A percentile compares a stretch with the other conserved stretches of the same genome.
These are phyloP conservation scores for Clavaria fumosa DNA, from an alignment of 768 basidiomycete genomes.

Conservation along the genomic window DNA sequence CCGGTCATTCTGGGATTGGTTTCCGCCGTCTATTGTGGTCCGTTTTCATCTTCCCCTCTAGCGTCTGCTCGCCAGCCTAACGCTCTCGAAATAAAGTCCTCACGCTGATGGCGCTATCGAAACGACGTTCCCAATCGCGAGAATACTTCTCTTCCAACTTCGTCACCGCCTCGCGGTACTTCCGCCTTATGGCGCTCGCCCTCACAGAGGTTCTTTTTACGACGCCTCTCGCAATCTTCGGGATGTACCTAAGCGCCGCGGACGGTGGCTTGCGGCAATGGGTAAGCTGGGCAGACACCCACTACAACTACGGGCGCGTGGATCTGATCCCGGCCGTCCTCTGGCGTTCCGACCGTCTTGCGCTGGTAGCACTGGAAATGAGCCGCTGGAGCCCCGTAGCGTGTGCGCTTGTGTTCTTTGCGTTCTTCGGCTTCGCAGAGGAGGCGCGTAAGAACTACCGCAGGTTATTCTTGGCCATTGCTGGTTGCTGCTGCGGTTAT, in stretches of 20 bases:
- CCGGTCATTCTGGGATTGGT: slow-evolving; percentile 15
- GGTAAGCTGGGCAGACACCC: slow-evolving; percentile 34
- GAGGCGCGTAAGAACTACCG: slow-evolving; percentile 14
- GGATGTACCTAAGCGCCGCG: slow-evolving; percentile 22
- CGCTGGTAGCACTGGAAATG: slow-evolving; percentile 17
- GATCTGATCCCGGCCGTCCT: slow-evolving; percentile 19
- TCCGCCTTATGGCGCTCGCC: slow-evolving; percentile 6
- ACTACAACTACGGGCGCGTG: slow-evolving; percentile 31
- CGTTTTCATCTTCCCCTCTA: background rate
- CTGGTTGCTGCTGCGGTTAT: background rate
- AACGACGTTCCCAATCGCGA: slow-evolving; percentile 6
- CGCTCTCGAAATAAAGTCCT: slow-evolving; percentile 6
- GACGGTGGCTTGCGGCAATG: slow-evolving; percentile 24
- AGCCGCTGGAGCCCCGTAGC: slow-evolving; percentile 26
- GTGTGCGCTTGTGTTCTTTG: slow-evolving; percentile 25
- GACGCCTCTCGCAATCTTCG: slow-evolving; percentile 20
- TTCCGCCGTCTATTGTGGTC: slow-evolving; percentile 14
- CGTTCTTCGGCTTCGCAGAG: slow-evolving; percentile 30
- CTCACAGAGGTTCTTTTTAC: slow-evolving; percentile 12
- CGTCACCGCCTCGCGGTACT: slow-evolving; percentile 1
- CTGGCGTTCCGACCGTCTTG: slow-evolving; percentile 20
- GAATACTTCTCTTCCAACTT: slow-evolving; percentile 12
- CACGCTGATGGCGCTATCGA: slow-evolving; percentile 9
- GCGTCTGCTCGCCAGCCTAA: background rate
- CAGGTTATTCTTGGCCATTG: background rate